Conservation (phyloP, 805 yeast species). For the Teunomyces panamensis region DNA sequence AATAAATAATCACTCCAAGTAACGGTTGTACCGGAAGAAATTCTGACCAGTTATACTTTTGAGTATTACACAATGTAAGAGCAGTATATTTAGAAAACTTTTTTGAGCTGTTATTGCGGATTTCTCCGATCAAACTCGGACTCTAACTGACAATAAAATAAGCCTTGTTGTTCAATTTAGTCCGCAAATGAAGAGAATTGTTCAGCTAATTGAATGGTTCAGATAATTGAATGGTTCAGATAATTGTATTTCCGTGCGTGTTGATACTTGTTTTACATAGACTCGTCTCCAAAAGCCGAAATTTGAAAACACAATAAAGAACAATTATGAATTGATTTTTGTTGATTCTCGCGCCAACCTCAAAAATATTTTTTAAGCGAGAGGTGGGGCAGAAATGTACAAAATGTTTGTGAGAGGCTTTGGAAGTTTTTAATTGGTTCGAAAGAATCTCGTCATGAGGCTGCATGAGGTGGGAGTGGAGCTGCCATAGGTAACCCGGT, state of each 20-base stretch:
- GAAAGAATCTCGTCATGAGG: background rate
- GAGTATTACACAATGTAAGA: background rate
- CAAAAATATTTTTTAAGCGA: background rate
- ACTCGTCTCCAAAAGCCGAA: background rate
- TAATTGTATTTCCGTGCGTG: too few species aligned
- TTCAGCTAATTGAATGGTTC: too few species aligned
- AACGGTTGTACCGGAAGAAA: too few species aligned
- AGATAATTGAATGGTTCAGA: too few species aligned
- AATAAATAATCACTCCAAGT: too few species aligned
- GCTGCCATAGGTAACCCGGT: background rate
- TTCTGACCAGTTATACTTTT: background rate
- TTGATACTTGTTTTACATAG: too few species aligned
- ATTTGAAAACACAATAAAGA: background rate
- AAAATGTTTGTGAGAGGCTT: background rate
- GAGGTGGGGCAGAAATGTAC: background rate
- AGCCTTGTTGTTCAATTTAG: too few species aligned
- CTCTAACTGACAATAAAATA: too few species aligned
- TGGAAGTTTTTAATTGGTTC: background rate
- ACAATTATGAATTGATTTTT: background rate
- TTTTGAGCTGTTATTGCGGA: too few species aligned
- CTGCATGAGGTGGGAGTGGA: background rate
- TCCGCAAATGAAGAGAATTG: too few species aligned
- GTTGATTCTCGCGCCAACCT: background rate
- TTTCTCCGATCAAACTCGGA: too few species aligned
- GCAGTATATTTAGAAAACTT: background rate